Base-by-base conservation (phyloP, 2,329 filamentous ascomycete species). In the Epichloe festucae region DNA sequence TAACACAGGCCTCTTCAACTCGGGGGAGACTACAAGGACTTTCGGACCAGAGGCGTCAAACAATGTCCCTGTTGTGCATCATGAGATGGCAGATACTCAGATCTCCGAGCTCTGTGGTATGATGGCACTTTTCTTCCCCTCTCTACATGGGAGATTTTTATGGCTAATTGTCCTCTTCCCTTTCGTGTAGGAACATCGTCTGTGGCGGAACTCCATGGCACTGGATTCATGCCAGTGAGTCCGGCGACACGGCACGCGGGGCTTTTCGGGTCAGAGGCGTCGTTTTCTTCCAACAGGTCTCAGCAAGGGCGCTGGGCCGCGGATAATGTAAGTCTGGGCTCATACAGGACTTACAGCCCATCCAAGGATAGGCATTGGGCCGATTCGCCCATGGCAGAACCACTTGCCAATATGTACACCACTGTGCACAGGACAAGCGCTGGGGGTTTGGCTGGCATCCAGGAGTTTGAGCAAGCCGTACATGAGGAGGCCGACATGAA, bases 101-200 rank as follows among this genome's bases (percentile, higher is more conserved):
- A 58, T 76, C n/a, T 66, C 66, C 6, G 76, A 79, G 56, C 61
- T 79, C 41, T 63, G 63, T 52, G 73, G 76, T 76, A 65, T 44
- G 50, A 46, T 62, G 8, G 5, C 1, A 21, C 15, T n/a, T 38
- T 8, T 49, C 4, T 23, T 35, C 38, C 4, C 10, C 7, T 21
- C 7, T 21, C 14, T n/a, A 14, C 12, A 11, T 43, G n/a, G 2
- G n/a, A 42, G 21, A 7, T 15, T 34, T 43, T 11, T 1, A 12
- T 38, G 21, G 8, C 48, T 44, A 4, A 49, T 14, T 40, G 14
- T 27, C 11, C 8, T 48, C 41, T 19, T 19, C 21, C 5, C 31
- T 31, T 15, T 39, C 38, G 5, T 48, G n/a, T 15, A 70, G 74
- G 75, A 54, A 74, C 70, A 0, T 73, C 73, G 0, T 62, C 65